Evolutionary conservation across 2,329 filamentous ascomycete species (phyloP).

Genomic region (Cercospora sesami): DNA sequence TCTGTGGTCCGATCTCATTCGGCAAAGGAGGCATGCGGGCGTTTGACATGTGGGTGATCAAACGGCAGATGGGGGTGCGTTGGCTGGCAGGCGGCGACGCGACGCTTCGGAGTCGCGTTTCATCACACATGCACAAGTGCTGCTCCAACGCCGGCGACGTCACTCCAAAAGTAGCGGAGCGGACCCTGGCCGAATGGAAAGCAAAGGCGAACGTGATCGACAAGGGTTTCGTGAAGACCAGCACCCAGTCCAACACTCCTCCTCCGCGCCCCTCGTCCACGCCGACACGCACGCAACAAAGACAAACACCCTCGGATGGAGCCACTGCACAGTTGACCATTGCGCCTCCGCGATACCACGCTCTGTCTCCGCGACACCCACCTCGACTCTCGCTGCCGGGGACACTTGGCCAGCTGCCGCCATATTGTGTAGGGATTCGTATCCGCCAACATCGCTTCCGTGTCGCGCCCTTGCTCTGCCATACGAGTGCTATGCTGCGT

Average conservation of each 20-base stretch:
- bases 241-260: neutral
- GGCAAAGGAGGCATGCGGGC: neutral
- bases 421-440: slow-evolving; percentile 5
- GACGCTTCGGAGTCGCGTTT: neutral
- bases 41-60: neutral
- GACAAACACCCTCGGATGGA: neutral
- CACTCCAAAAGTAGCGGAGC: neutral
- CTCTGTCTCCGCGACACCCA: neutral
- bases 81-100: neutral
- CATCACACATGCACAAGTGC: neutral
- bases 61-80: neutral
- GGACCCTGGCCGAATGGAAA: neutral
- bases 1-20: neutral
- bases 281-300: neutral
- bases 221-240: neutral
- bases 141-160: neutral
- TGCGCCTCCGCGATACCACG: neutral
- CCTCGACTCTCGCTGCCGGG: neutral
- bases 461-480: slow-evolving; percentile 2
- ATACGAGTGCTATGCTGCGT: slow-evolving; percentile 10
- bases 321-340: neutral
- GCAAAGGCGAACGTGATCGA: neutral
- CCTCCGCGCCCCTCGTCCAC: neutral
- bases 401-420: neutral
- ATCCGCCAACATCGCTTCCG: neutral